Conservation (phyloP, 2,329 filamentous ascomycete genomes). For the Plenodomus tracheiphilus region DNA sequence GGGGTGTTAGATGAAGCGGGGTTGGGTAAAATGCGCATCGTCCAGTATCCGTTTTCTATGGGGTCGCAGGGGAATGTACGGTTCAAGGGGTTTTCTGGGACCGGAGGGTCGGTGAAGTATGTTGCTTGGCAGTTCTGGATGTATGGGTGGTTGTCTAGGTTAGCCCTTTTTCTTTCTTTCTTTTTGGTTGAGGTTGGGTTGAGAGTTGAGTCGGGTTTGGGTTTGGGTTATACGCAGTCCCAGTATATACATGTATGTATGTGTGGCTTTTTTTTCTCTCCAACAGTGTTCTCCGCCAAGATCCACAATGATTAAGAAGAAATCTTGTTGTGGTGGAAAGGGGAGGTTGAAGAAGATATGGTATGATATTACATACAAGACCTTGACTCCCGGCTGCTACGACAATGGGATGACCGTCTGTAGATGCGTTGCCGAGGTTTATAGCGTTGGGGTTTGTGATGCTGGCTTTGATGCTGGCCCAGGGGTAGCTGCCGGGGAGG, state of each 20-base stretch:
- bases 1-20: no score
- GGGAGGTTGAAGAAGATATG: not conserved
- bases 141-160: no score
- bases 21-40: not conserved
- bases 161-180: not conserved
- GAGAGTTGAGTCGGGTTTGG: no score
- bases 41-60: not conserved
- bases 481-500: not conserved
- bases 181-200: not conserved
- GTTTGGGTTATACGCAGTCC: no score
- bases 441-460: not conserved
- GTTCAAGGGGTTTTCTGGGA: not conserved
- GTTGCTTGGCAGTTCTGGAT: not conserved
- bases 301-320: no score
- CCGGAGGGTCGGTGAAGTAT: not conserved
- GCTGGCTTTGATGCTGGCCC: not conserved
- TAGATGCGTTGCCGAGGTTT: not conserved
- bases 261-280: no score
- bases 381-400: not conserved
- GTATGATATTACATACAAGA: not conserved
- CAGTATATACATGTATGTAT: no score
- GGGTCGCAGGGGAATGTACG: not conserved
- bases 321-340: no score
- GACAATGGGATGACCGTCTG: not conserved
- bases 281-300: no score